These are phyloP conservation scores for Solanum appendiculatum DNA, from an alignment of 257 asterid genomes.

Conservation along the genomic window DNA sequence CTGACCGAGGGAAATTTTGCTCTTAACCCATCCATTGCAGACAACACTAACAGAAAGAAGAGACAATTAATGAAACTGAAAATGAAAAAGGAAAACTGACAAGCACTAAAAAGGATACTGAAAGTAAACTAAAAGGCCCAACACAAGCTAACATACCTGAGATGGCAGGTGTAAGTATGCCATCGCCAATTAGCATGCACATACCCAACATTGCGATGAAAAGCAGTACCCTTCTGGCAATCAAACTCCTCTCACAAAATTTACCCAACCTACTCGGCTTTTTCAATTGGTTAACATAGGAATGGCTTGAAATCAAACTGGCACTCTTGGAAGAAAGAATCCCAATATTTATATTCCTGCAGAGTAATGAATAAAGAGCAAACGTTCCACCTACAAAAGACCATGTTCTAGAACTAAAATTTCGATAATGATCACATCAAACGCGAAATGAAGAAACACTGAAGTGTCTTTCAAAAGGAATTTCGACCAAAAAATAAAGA, in stretches of 20 bases:
- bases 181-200: conserved; percentile 70
- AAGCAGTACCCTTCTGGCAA: conserved; percentile 32
- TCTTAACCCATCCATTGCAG: conserved; percentile 34
- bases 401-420: neutral
- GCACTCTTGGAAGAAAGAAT: conserved; percentile 20
- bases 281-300: neutral
- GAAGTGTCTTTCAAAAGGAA: neutral
- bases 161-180: conserved; percentile 63
- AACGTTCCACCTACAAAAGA: conserved; percentile 44
- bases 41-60: conserved; percentile 18
- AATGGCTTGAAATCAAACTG: neutral
- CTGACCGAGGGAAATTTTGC: conserved; percentile 27
- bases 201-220: conserved; percentile 45
- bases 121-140: neutral
- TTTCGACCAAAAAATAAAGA: neutral
- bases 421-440: neutral
- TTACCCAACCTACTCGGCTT: conserved; percentile 23
- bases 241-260: conserved; percentile 29
- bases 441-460: neutral
- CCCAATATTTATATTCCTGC: conserved; percentile 39
- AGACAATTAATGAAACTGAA: neutral
- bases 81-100: neutral
- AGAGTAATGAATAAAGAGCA: conserved; percentile 53
- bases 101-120: neutral
- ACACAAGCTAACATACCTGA: conserved; percentile 31